phyloP scores from a whole-genome alignment of 1,139 yeast genomes.

The Kodamaea sp. region DNA sequence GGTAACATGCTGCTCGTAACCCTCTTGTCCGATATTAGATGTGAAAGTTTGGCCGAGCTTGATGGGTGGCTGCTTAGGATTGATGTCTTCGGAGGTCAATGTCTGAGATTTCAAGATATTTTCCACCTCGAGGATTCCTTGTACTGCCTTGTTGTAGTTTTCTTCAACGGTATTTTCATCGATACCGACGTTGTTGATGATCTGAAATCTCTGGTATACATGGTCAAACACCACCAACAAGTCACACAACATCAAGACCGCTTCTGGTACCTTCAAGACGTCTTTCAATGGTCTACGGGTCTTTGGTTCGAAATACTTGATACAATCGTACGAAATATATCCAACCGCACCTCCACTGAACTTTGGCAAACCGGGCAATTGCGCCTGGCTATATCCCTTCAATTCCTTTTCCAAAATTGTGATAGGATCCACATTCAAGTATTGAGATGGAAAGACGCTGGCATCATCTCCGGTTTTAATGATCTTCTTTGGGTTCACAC shows the following conservation, averaged over 20 bases:
- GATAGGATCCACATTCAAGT: constrained; percentile 70
- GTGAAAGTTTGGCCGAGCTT: constrained; percentile 63
- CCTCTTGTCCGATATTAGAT: constrained; percentile 90
- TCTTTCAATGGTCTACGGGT: constrained; percentile 76
- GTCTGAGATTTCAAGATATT: constrained; percentile 44
- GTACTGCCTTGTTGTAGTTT: constrained; percentile 57
- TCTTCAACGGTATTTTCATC: constrained; percentile 43
- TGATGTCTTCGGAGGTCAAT: constrained; percentile 29
- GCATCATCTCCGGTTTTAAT: constrained; percentile 71
- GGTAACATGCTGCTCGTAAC: constrained; percentile 81
- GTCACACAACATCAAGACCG: constrained; percentile 88
- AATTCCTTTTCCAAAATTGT: constrained; percentile 72
- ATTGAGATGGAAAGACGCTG: constrained; percentile 32
- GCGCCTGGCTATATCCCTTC: constrained; percentile 62
- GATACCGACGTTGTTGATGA: constrained; percentile 74
- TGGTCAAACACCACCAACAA: constrained; percentile 89
- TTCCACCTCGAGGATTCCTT: constrained; percentile 60
- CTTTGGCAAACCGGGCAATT: constrained; percentile 77
- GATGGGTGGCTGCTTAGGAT: constrained; percentile 69
- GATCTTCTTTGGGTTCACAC: constrained; percentile 77
- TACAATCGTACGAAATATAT: constrained; percentile 92
- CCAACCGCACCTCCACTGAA: constrained; percentile 97
- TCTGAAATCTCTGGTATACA: constrained; percentile 89
- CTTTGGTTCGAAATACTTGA: constrained; percentile 92
- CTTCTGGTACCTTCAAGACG: constrained; percentile 82